These are phyloP conservation scores for Candida berthetii DNA, from an alignment of 805 yeast genomes.

Conservation along the genomic window DNA sequence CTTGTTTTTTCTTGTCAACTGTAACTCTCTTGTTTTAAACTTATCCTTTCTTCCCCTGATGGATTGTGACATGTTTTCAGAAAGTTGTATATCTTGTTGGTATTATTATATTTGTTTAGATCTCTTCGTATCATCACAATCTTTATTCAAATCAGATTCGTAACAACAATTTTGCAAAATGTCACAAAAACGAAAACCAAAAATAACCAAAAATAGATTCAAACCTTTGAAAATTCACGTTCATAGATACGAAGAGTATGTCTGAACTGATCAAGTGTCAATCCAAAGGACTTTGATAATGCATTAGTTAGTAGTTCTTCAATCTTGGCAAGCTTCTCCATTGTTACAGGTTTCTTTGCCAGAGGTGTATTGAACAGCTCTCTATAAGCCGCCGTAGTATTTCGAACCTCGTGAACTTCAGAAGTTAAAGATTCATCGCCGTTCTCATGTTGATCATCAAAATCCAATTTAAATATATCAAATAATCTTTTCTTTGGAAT, in stretches of 20 bases:
- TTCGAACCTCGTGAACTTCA: conserved; percentile 1
- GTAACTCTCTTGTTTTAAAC: neutral
- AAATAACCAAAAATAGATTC: neutral
- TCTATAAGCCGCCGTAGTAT: conserved; percentile 1
- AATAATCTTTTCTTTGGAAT: conserved; percentile 15
- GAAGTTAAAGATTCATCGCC: too few species aligned
- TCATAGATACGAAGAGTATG: neutral
- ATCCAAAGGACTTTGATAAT: neutral
- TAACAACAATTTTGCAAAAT: too few species aligned
- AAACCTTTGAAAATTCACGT: neutral
- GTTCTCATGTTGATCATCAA: neutral
- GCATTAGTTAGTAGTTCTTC: neutral
- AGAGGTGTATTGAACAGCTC: neutral
- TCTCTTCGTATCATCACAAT: too few species aligned
- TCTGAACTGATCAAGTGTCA: neutral
- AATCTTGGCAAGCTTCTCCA: neutral
- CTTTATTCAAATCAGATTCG: neutral
- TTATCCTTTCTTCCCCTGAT: neutral
- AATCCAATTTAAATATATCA: conserved; percentile 13
- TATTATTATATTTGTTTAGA: too few species aligned
- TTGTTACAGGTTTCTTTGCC: neutral
- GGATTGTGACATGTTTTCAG: neutral
- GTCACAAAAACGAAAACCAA: neutral
- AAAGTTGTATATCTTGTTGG: too few species aligned
- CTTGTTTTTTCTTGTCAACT: neutral